Percentiles rank a stretch among this genome's conserved stretches.
Evolutionary conservation across 768 basidiomycete species (phyloP).

Genomic region (Panaeolus cyanescens): DNA sequence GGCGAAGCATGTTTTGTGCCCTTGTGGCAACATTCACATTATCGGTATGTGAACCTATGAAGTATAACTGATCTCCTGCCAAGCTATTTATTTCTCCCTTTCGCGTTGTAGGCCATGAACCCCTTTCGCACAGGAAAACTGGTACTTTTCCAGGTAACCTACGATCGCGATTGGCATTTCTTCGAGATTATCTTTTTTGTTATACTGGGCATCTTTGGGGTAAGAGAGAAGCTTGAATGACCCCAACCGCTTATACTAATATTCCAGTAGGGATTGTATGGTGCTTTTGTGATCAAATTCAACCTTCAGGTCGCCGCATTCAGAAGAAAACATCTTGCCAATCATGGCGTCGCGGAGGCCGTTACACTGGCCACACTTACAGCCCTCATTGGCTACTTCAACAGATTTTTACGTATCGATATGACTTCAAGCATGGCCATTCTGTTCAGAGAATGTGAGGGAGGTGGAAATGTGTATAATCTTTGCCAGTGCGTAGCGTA

Average conservation of each 20-base stretch:
- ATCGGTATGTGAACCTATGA: conserved; percentile 62
- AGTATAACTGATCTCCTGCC: not conserved
- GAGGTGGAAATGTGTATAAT: conserved; percentile 83
- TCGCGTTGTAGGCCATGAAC: conserved; percentile 81
- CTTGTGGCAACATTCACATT: conserved; percentile 95
- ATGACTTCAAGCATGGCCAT: conserved; percentile 98
- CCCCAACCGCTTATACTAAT: not conserved
- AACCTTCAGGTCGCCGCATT: conserved; percentile 95
- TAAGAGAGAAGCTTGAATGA: conserved; percentile 36
- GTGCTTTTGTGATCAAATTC: conserved; percentile 96
- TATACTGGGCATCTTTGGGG: conserved; percentile 94
- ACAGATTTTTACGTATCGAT: conserved; percentile 92
- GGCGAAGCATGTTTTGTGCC: conserved; percentile 97
- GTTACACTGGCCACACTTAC: conserved; percentile 85
- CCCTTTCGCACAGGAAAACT: conserved; percentile 98
- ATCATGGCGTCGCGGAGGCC: conserved; percentile 87
- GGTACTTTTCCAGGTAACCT: conserved; percentile 97
- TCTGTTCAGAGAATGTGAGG: conserved; percentile 94
- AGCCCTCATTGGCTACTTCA: conserved; percentile 91
- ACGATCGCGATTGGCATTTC: conserved; percentile 98
- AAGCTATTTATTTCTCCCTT: not conserved
- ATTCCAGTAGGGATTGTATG: conserved; percentile 82
- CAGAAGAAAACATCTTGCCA: conserved; percentile 84
- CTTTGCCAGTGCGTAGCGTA: conserved; percentile 84
- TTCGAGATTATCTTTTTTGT: conserved; percentile 98